These are phyloP conservation scores for Cryptococcus sp. DNA, from an alignment of 1,284 basidiomycete species.

Conservation along the genomic window DNA sequence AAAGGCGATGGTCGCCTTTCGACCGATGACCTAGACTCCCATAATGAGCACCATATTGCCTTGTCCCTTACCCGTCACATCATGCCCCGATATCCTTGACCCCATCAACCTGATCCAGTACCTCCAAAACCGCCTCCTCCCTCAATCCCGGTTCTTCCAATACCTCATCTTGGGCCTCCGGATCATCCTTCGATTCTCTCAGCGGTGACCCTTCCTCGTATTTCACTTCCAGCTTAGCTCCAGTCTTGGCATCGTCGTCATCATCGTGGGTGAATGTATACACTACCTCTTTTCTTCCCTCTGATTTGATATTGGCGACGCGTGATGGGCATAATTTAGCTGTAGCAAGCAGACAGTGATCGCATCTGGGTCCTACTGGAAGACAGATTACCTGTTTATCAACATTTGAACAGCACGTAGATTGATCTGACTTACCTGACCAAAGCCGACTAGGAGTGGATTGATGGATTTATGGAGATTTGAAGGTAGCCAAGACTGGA, in stretches of 20 bases:
- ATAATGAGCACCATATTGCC: too few relatives aligned
- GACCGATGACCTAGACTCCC: too few relatives aligned
- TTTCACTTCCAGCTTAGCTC: slow-evolving; percentile 12
- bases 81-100: slow-evolving; percentile 11
- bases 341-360: slow-evolving; percentile 57
- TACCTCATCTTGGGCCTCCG: slow-evolving; percentile 19
- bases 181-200: slow-evolving; percentile 8
- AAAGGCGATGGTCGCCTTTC: too few relatives aligned
- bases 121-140: slow-evolving; percentile 17
- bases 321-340: slow-evolving; percentile 48
- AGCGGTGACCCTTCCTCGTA: slow-evolving; percentile 17
- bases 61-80: neutral
- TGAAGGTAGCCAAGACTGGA: slow-evolving; percentile 85
- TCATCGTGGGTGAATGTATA: slow-evolving; percentile 59
- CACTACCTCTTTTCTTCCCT: slow-evolving; percentile 40
- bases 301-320: slow-evolving; percentile 33
- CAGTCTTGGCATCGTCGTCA: slow-evolving; percentile 38
- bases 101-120: slow-evolving; percentile 24
- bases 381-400: slow-evolving; percentile 59
- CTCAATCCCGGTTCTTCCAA: slow-evolving; percentile 13
- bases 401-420: neutral
- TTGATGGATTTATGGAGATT: slow-evolving; percentile 78
- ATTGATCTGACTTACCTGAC: slow-evolving; percentile 54
- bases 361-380: slow-evolving; percentile 77
- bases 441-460: slow-evolving; percentile 84